phyloP scores from a whole-genome alignment of 805 yeast genomes.

The Ogataea minuta region DNA sequence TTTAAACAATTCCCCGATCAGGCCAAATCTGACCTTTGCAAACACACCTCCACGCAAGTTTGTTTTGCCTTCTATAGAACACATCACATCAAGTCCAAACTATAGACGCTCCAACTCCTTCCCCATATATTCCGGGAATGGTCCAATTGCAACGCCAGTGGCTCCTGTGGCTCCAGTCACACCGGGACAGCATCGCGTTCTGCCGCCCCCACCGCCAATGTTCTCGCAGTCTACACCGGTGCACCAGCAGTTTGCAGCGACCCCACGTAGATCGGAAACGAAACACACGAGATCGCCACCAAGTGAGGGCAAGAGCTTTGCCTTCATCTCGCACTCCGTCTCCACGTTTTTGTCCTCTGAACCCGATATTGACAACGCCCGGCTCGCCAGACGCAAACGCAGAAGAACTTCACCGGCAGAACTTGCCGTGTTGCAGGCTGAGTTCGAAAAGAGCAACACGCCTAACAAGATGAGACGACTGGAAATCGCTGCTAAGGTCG shows the following conservation, averaged over 20 bases:
- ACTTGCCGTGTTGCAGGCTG: slow-evolving; percentile 73
- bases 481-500: slow-evolving; percentile 75
- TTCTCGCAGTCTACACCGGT: slow-evolving; percentile 23
- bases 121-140: slow-evolving; percentile 8
- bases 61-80: slow-evolving; percentile 27
- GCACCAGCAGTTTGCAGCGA: slow-evolving; percentile 7
- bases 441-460: slow-evolving; percentile 72
- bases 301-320: slow-evolving; percentile 48
- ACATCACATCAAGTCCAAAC: slow-evolving; percentile 26
- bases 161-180: slow-evolving; percentile 21
- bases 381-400: slow-evolving; percentile 88
- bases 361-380: slow-evolving; percentile 86
- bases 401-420: slow-evolving; percentile 93
- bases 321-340: slow-evolving; percentile 92
- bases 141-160: slow-evolving; percentile 9
- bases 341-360: slow-evolving; percentile 81
- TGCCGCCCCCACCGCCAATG: slow-evolving; percentile 25
- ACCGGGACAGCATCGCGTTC: slow-evolving; percentile 20
- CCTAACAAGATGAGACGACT: slow-evolving; percentile 77
- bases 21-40: slow-evolving; percentile 1
- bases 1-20: slow-evolving; percentile 16
- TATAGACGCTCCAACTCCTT: slow-evolving; percentile 25
- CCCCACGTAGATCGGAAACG: slow-evolving; percentile 10
- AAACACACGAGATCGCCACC: slow-evolving; percentile 18
- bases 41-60: slow-evolving; percentile 20